Evolutionary conservation across 208 protist species (phyloP), one percentile per base, ranked within the genome.

Genomic region (Trypanosoma lewisi): DNA sequence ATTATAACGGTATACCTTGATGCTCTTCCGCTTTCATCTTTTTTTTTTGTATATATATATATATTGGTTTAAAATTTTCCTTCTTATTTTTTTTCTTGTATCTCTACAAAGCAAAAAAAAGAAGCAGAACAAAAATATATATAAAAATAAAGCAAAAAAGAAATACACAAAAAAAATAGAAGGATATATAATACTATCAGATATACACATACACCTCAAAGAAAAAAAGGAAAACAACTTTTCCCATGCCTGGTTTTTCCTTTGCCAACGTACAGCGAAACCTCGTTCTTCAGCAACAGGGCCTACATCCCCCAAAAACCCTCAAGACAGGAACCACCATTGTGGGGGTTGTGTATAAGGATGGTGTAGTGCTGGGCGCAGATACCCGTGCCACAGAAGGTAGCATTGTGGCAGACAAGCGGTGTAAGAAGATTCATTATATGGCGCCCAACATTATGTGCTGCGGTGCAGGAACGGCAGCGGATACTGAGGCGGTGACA

Each of bases 291-390:
- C 67, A 93, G 53, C 68, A 67, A 27, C 72, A 93, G 44, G 90
- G 87, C 23, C 67, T 82, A 54, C 37, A 78, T 16, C 54, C 76
- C 0, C 91, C 96, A 34, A 87, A 85, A 60, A 88, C 86, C 14
- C 91, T 94, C 34, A 99, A 99, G 79, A 99, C 99, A 7, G 99
- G 99, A 45, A 99, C 99, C 8, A 99, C 99, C 17, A 99, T 99
- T 75, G 92, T 94, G 36, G 99, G 99, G 48, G 82, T 99, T 3
- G 83, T 99, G 33, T 99, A 91, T 80, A 97, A 99, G 71, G 97
- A 97, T 67, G 98, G 99, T 56, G 98, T 99, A 16, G 98, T 99
- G n/a, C 83, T 99, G 14, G 99, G 98, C 28, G 99, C 98, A 31
- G 99, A 99, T 87, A 99, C 99, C 2, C 89, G 99, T 58, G 98